Conservation (phyloP, 192 early-diverging fungal genomes). For the Kickxella alabastrina region DNA sequence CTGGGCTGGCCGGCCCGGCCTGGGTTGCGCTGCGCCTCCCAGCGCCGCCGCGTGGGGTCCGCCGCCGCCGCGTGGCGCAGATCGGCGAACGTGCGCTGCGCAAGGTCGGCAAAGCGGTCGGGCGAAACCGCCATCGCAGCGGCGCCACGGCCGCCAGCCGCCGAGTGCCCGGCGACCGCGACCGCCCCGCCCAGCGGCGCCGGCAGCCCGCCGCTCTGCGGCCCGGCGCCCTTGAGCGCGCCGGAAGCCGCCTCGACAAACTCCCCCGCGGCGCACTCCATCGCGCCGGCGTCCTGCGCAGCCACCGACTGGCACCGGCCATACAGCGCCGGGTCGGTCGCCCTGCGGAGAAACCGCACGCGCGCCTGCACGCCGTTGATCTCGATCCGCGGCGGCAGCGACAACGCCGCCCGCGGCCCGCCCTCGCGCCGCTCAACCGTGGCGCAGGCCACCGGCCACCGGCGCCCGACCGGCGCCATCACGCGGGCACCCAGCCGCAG, state of each 20-base stretch:
- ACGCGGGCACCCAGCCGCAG: too few relatives aligned
- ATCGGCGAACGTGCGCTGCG: constrained; percentile 23
- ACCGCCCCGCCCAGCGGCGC: not conserved
- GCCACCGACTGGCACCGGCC: constrained; percentile 41
- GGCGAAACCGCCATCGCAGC: constrained; percentile 12
- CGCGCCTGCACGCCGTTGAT: constrained; percentile 29
- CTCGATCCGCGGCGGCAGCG: constrained; percentile 38
- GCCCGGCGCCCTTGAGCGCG: too few relatives aligned
- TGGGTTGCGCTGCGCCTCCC: constrained; percentile 16
- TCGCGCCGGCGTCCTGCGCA: not conserved
- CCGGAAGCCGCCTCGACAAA: not conserved
- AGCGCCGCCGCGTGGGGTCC: constrained; percentile 16
- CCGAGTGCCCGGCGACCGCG: constrained; percentile 21
- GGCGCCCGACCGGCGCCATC: constrained; percentile 31
- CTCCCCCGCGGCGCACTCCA: not conserved
- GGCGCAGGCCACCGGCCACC: constrained; percentile 26
- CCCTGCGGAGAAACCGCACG: constrained; percentile 34
- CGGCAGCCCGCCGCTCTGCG: not conserved
- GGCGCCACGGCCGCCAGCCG: not conserved
- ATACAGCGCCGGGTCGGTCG: constrained; percentile 23
- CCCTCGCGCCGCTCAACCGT: constrained; percentile 17
- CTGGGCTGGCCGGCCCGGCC: constrained; percentile 7
- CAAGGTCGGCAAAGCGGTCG: constrained; percentile 14
- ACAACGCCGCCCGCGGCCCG: constrained; percentile 18
- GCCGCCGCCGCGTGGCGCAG: constrained; percentile 27